Evolutionary conservation across 306 rosid genomes (phyloP), one percentile per base, ranked within the genome.

Genomic region (Dalbergia cochinchinensis): DNA sequence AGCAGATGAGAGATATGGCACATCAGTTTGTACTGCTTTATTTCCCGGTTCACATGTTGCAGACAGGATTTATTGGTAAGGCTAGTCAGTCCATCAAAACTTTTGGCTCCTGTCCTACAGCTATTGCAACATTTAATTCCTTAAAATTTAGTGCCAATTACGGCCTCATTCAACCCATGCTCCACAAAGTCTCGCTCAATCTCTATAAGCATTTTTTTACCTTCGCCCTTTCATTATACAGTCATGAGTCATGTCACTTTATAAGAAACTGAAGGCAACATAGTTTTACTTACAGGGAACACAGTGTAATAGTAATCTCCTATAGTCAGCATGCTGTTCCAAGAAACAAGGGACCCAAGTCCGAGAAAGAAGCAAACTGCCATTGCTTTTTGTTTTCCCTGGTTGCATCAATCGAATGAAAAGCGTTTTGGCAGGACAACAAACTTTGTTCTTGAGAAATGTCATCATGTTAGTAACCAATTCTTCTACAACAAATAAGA

Each of bases 321-420:
- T 35, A 94, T 88, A 2, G 92, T 90, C 58, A 91, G 83, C 89
- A 94, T 84, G 51, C 85, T 88, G 73, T 76, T 90, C 92, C 95
- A 86, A 2, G 90, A 44, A 22, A 91, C 80, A 3, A 90, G 91
- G 12, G 90, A 86, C 2, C 98, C 98, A 4, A 88, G 22, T 53
- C 98, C 97, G 1, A 94, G 97, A 84, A 92, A 16, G 78, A 94
- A 94, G 74, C 94, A 92, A 13, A 92, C 89, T 4, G 65, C 64
- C 22, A 74, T 80, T 1, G 90, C 97, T 94, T 79, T 31, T 63
- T 19, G 19, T 50, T 54, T 87, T 88, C 4, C 96, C 91, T 89
- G 91, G 37, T 61, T 78, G 18, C 0, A 18, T 44, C 15, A 66
- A 67, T 58, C 5, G 26, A 48, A 14, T 66, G 31, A 53, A 62